Base-by-base conservation (phyloP, 148 eudicot species). In the Rhododendron molle region DNA sequence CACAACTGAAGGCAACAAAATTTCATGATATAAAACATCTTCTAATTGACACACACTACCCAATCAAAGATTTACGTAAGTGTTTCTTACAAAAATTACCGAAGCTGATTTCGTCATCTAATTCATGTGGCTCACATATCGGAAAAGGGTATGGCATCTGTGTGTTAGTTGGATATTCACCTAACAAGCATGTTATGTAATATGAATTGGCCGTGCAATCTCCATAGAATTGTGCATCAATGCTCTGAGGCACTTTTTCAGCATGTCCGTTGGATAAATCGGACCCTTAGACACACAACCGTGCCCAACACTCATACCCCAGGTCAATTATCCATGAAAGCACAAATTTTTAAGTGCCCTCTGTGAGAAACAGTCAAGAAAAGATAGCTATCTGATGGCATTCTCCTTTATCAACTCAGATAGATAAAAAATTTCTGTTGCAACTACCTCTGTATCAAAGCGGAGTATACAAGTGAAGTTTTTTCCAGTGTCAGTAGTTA, bases 361-460 rank as follows among this genome's bases (percentile, higher is more conserved):
- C n/a, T 12, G 81, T 26, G 46, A 6, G 60, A 23, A 47, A 49
- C 28, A 20, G 36, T 77, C 32, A 6, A 80, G 40, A 32, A 7
- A 15, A 30, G 60, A 50, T 50, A 32, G 65, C 72, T 36, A 16
- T 54, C 47, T 21, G 28, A 20, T 18, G 3, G 23, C 15, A 11
- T 69, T 69, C 28, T 73, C 40, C n/a, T 30, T 54, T 13, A 81
- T 34, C 49, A 9, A 23, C 36, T 7, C 7, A 60, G 46, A 62
- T 60, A 60, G 73, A 58, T 81, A 71, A 52, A 50, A 80, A 30
- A n/a, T 0, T 4, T 16, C 1, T 16, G 2, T 28, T 8, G 47
- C 20, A 78, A 20, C 21, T 93, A 97, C 99, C 99, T 94, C 96
- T 23, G 99, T 97, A 89, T 97, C 99, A 34, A 95, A 97, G 83